Percentiles rank a stretch among this genome's conserved stretches.
Conservation (phyloP, 176 grass and related monocot genomes). For the Aegilops tauschii region DNA sequence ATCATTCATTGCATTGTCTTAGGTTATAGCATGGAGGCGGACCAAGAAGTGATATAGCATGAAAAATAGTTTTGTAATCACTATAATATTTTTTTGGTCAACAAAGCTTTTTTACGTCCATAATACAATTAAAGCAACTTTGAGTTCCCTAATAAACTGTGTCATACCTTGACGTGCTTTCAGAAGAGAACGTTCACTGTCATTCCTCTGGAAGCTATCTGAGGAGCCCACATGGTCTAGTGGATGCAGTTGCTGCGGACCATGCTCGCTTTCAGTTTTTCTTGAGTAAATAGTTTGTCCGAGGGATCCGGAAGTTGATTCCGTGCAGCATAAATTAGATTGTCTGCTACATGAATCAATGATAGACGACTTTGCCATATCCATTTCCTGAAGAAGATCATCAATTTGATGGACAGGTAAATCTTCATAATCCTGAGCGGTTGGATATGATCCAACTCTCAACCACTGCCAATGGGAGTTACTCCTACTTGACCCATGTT, state of each 20-base stretch:
- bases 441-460: slow-evolving; percentile 54
- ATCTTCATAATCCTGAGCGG: slow-evolving; percentile 44
- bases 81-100: not conserved
- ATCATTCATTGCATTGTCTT: slow-evolving; percentile 13
- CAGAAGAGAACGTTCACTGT: slow-evolving; percentile 34
- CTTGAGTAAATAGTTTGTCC: slow-evolving; percentile 38
- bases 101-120: slow-evolving; percentile 10
- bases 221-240: slow-evolving; percentile 43
- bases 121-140: not conserved
- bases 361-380: slow-evolving; percentile 35
- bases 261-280: slow-evolving; percentile 35
- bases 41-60: not conserved
- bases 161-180: slow-evolving; percentile 51
- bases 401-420: slow-evolving; percentile 42
- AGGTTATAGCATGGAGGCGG: not conserved
- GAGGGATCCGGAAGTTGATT: slow-evolving; percentile 54
- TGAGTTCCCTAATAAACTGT: slow-evolving; percentile 14
- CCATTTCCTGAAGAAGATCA: slow-evolving; percentile 70
- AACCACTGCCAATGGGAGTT: slow-evolving; percentile 69
- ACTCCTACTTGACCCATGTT: slow-evolving; percentile 58
- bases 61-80: not conserved
- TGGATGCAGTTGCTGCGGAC: slow-evolving; percentile 22
- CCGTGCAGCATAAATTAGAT: slow-evolving; percentile 45
- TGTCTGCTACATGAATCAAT: slow-evolving; percentile 42
- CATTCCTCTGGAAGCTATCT: slow-evolving; percentile 43